Conservation (phyloP, 2,329 filamentous ascomycete species). For the Raffaelea ambrosiae region DNA sequence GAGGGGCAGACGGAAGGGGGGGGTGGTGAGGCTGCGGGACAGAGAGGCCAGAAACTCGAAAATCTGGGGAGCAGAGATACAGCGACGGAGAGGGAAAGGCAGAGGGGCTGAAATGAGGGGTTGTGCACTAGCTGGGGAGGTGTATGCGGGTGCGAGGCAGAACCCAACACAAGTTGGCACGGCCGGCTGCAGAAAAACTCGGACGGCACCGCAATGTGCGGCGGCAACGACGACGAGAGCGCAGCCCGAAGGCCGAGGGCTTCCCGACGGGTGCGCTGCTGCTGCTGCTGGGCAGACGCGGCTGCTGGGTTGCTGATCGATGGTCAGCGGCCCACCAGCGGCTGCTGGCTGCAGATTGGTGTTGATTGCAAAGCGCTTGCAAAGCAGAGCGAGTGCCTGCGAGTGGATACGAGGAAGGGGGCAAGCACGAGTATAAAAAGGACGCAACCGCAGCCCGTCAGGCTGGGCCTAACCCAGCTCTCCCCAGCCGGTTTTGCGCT, state of each 20-base stretch:
- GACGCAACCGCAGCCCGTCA: neutral
- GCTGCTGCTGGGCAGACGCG: neutral
- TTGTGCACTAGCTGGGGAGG: too few species aligned
- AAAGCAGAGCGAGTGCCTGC: conserved; percentile 4
- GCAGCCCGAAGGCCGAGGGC: too few species aligned
- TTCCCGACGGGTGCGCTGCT: neutral
- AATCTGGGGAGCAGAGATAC: neutral
- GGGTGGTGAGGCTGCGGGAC: neutral
- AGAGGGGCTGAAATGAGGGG: too few species aligned
- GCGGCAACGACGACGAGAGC: too few species aligned
- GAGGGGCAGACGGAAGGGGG: too few species aligned
- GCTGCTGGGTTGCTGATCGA: neutral
- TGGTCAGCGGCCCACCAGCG: neutral
- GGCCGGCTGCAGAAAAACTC: too few species aligned
- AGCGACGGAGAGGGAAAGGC: too few species aligned
- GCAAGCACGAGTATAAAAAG: conserved; percentile 8
- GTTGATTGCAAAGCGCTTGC: conserved; percentile 14
- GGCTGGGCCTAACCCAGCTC: too few species aligned
- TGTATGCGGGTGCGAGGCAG: too few species aligned
- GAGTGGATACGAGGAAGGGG: conserved; percentile 12
- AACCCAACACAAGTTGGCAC: too few species aligned
- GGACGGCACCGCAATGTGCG: too few species aligned
- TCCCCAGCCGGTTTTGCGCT: too few species aligned
- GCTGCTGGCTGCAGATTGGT: neutral
- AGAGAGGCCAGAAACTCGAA: neutral